A percentile compares a stretch with the other conserved stretches of the same genome.
phyloP scores from a whole-genome alignment of 2,329 filamentous ascomycete genomes.

The Phyllosticta capitalensis region DNA sequence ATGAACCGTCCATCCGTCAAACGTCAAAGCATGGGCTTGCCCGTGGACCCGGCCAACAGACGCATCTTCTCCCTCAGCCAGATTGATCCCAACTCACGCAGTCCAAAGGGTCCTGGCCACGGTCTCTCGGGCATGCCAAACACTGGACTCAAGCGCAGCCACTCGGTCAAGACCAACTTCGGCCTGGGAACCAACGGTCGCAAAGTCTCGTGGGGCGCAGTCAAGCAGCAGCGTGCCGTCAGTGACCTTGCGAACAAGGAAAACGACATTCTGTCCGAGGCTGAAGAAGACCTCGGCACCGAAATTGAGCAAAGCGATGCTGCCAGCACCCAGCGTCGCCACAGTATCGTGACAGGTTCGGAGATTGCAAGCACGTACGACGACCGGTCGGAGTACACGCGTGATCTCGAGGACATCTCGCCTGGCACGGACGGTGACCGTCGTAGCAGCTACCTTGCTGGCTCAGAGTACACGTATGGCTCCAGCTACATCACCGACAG shows the following conservation, averaged over 20 bases:
- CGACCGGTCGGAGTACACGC: slow-evolving; percentile 37
- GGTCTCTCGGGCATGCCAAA: slow-evolving; percentile 20
- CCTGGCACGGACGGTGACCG: slow-evolving; percentile 38
- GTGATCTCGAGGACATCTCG: slow-evolving; percentile 40
- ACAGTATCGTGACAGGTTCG: slow-evolving; percentile 31
- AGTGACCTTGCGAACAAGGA: slow-evolving; percentile 33
- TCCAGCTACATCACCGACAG: background rate
- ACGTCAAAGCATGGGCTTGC: slow-evolving; percentile 26
- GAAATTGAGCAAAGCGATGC: slow-evolving; percentile 22
- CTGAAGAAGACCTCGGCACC: slow-evolving; percentile 23
- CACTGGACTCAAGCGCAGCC: slow-evolving; percentile 44
- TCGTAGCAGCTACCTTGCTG: slow-evolving; percentile 27
- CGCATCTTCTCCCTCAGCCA: slow-evolving; percentile 87
- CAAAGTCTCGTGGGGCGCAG: slow-evolving; percentile 24
- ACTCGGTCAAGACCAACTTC: slow-evolving; percentile 30
- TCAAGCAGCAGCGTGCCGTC: slow-evolving; percentile 19
- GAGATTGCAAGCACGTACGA: slow-evolving; percentile 41
- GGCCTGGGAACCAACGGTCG: slow-evolving; percentile 19
- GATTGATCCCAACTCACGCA: slow-evolving; percentile 62
- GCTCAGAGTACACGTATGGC: slow-evolving; percentile 3
- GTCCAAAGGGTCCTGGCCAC: slow-evolving; percentile 34
- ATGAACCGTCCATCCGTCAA: slow-evolving; percentile 39
- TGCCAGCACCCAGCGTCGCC: slow-evolving; percentile 29
- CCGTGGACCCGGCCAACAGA: slow-evolving; percentile 38
- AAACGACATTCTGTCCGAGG: slow-evolving; percentile 37